Evolutionary conservation across 331 rosid genomes (phyloP), one percentile per base, ranked within the genome.

Genomic region (Malus hybrid): DNA sequence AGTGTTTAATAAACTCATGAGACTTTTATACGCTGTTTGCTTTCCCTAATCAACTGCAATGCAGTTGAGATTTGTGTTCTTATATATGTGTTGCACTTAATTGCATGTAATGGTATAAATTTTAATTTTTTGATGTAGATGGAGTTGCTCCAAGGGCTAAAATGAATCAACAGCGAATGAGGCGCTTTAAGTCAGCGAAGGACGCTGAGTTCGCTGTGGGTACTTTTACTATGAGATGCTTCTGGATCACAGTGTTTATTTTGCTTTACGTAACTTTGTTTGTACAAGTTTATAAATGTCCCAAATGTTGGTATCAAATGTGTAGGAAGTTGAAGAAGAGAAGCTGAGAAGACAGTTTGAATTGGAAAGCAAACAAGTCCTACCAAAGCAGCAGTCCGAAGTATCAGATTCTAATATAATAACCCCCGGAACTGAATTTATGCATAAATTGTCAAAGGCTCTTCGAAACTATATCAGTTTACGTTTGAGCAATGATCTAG

Each of bases 81-180:
- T 14, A 20, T n/a, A 10, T 42, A 14, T 22, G 18, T 16, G 5
- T 26, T 16, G 19, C 13, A 56, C 32, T 33, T 52, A 14, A 48
- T 6, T 61, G 28, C 29, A 61, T 13, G 15, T 61, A 13, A 61
- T 6, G 18, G 15, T 3, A 24, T 36, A 1, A 58, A 32, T 2
- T 36, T 67, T 16, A 2, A 34, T 42, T 44, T 44, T 13, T 8
- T 22, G 10, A 29, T 32, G 26, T 29, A 90, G 93, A 88, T 20
- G 96, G 93, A 11, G 91, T 90, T 10, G 90, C 91, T 1, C 96
- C 96, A 3, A 83, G 93, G 18, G 90, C 87, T 2, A 88, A 90
- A 72, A 87, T 88, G 91, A 88, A 90, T 10, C 96, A 88, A 44
- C 96, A 86, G 46, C 58, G 93, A 11, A 20, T 76, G 1, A 77